Base-by-base conservation (phyloP, 441 rosid genomes). In the Adansonia madagascariensis region DNA sequence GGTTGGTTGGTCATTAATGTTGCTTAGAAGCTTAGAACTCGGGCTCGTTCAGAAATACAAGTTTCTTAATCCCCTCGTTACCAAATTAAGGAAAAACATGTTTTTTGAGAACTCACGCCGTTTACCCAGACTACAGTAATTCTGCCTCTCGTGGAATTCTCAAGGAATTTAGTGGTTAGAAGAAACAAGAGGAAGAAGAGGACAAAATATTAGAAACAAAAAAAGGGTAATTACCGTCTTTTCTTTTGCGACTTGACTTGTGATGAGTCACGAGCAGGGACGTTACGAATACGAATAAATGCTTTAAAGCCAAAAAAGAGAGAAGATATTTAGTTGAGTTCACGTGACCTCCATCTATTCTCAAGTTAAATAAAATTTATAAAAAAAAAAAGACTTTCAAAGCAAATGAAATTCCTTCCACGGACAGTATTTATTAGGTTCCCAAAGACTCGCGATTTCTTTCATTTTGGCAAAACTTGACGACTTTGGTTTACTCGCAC, bases 401-500 rank as follows among this genome's bases (percentile, higher is more conserved):
- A 35, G 68, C n/a, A 15, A 35, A 35, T 35, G 22, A 39, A 15
- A 63, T 63, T 35, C 43, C n/a, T 63, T 2, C 50, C 11, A 10
- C 9, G 50, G 50, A 52, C 60, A 20, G 22, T 55, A 55, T 6
- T 55, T 9, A 8, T 1, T 14, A 59, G 6, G 17, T n/a, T 7
- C 1, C 3, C 2, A 18, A n/a, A 2, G 2, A 56, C 24, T 3
- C 5, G 4, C 31, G 39, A 46, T 46, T 44, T 67, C 39, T 68
- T 47, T 68, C n/a, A 31, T 22, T 35, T 22, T 68, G 10, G 11
- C 43, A 49, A 24, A 12, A 69, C 12, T 12, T 12, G n/a, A 27
- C n/a, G n/a, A 39, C 74, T 71, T 71, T 17, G 61, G 12, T 71
- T 71, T 71, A 15, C 3, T 12, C 14, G 10, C 50, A 46, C 53